A percentile compares a stretch with the other conserved stretches of the same genome.
phyloP scores from a whole-genome alignment of 176 grass and related monocot genomes.

The Rhynchospora tenuis region DNA sequence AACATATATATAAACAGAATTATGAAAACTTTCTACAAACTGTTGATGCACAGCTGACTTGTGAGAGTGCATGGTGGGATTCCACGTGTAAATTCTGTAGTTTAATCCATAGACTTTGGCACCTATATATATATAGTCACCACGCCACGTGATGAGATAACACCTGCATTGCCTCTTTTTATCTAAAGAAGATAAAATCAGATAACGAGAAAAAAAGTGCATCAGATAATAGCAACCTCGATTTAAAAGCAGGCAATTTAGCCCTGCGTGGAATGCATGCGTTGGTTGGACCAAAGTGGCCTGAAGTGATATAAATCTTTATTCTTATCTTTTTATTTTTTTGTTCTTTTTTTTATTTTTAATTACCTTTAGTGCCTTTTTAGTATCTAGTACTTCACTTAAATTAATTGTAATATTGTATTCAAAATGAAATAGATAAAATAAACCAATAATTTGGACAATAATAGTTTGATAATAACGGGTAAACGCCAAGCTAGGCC shows the following conservation, averaged over 20 bases:
- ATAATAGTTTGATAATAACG: background rate
- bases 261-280: background rate
- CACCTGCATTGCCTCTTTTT: slow-evolving; percentile 13
- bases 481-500: background rate
- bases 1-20: background rate
- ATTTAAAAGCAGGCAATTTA: slow-evolving; percentile 11
- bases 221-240: slow-evolving; percentile 17
- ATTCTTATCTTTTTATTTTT: background rate
- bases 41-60: background rate
- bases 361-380: background rate
- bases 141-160: slow-evolving; percentile 15
- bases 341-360: background rate
- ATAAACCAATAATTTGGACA: background rate
- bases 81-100: background rate
- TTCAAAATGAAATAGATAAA: background rate
- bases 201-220: slow-evolving; percentile 2
- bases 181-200: slow-evolving; percentile 20
- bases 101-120: background rate
- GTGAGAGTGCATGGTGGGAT: slow-evolving; percentile 10
- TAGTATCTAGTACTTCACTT: background rate
- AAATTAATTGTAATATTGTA: background rate
- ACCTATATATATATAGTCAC: background rate
- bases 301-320: background rate
- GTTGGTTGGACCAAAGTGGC: background rate
- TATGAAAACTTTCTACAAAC: background rate